phyloP scores from a whole-genome alignment of 192 early-diverging fungal genomes.

The Pilaira anomala region DNA sequence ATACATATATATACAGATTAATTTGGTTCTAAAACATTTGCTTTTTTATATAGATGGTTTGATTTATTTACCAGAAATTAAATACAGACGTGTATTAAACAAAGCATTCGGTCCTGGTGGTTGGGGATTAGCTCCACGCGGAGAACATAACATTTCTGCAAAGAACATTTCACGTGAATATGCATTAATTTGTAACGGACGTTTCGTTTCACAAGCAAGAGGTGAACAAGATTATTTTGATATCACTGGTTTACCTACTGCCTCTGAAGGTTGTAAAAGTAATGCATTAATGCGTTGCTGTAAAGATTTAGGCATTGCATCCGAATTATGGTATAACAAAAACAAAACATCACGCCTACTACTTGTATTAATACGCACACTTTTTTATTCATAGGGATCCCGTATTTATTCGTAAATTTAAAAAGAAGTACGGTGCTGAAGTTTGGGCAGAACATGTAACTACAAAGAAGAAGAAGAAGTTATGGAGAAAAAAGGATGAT shows the following conservation, averaged over 20 bases:
- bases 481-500: slow-evolving; percentile 82
- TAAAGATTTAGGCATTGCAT: slow-evolving; percentile 91
- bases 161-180: slow-evolving; percentile 88
- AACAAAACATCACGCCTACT: too few species aligned
- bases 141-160: slow-evolving; percentile 77
- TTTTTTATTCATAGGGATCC: slow-evolving; percentile 66
- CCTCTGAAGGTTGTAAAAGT: slow-evolving; percentile 83
- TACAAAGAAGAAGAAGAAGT: slow-evolving; percentile 72
- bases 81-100: slow-evolving; percentile 94
- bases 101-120: slow-evolving; percentile 92
- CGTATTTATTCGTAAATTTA: slow-evolving; percentile 81
- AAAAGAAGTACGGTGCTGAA: slow-evolving; percentile 74
- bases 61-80: slow-evolving; percentile 94
- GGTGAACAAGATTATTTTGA: slow-evolving; percentile 93
- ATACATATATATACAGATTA: not conserved
- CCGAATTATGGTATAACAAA: slow-evolving; percentile 74
- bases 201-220: slow-evolving; percentile 83
- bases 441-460: slow-evolving; percentile 70
- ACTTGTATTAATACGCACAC: not conserved
- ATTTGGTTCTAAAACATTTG: too few species aligned
- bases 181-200: slow-evolving; percentile 80
- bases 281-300: slow-evolving; percentile 96
- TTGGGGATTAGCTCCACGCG: slow-evolving; percentile 86
- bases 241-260: slow-evolving; percentile 70
- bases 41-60: slow-evolving; percentile 66